These are phyloP conservation scores for Solanum bukasovii DNA, from an alignment of 257 asterid genomes.

Conservation along the genomic window DNA sequence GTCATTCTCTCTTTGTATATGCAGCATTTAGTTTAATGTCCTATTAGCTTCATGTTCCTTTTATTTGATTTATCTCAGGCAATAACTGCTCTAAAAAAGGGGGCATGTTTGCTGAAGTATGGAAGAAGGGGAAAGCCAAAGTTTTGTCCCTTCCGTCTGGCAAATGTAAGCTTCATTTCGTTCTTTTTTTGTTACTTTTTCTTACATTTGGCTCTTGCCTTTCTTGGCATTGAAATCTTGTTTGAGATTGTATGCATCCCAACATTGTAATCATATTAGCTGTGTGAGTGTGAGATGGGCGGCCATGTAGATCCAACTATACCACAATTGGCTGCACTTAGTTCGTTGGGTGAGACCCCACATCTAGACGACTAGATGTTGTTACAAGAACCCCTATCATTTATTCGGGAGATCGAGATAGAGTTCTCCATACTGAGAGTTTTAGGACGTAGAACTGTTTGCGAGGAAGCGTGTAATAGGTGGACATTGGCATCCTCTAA, in stretches of 20 bases:
- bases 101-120: slow-evolving; percentile 72
- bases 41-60: slow-evolving; percentile 9
- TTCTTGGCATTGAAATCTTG: background rate
- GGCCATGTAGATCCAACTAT: background rate
- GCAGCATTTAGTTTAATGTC: background rate
- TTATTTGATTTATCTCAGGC: slow-evolving; percentile 45
- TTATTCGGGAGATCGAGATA: background rate
- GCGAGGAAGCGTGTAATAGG: background rate
- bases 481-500: background rate
- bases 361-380: background rate
- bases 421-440: background rate
- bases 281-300: background rate
- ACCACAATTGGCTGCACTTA: background rate
- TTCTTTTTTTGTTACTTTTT: background rate
- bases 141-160: slow-evolving; percentile 78
- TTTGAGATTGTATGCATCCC: background rate
- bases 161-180: slow-evolving; percentile 58
- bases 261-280: background rate
- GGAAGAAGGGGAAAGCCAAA: slow-evolving; percentile 95
- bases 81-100: slow-evolving; percentile 76
- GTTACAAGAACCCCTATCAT: background rate
- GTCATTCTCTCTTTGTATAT: background rate
- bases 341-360: background rate
- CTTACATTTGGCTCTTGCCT: background rate
- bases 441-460: background rate